These are phyloP conservation scores for Aspergillus coremiiformis DNA, from an alignment of 495 filamentous ascomycete genomes.

Conservation along the genomic window DNA sequence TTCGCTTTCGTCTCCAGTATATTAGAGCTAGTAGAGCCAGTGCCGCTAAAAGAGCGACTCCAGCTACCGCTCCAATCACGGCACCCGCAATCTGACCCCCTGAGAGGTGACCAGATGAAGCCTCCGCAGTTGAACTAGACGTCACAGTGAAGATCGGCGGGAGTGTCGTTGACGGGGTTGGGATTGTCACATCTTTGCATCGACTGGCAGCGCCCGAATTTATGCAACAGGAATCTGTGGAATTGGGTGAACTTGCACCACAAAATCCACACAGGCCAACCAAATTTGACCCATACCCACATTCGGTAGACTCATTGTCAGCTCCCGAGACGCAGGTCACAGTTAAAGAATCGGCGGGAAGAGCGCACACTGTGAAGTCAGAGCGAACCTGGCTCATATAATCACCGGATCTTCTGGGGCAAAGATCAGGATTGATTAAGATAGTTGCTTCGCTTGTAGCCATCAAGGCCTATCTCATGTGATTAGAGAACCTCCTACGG, in stretches of 20 bases:
- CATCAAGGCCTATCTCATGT: slow-evolving; percentile 57
- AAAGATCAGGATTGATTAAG: slow-evolving; percentile 64
- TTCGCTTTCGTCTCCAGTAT: slow-evolving; percentile 51
- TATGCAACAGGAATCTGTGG: slow-evolving; percentile 92
- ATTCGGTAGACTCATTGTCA: slow-evolving; percentile 78
- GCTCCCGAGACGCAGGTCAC: slow-evolving; percentile 66
- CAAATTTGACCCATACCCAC: slow-evolving; percentile 76
- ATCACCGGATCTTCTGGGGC: slow-evolving; percentile 52
- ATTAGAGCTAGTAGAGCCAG: slow-evolving; percentile 55
- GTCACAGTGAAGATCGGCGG: slow-evolving; percentile 55
- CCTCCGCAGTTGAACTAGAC: slow-evolving; percentile 34
- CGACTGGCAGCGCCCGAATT: slow-evolving; percentile 63
- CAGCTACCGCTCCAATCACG: slow-evolving; percentile 73
- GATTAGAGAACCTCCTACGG: slow-evolving; percentile 15
- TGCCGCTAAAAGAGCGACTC: slow-evolving; percentile 56
- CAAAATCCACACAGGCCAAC: slow-evolving; percentile 86
- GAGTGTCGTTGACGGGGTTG: slow-evolving; percentile 62
- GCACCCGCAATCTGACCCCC: slow-evolving; percentile 86
- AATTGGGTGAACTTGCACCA: slow-evolving; percentile 69
- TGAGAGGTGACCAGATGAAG: slow-evolving; percentile 48
- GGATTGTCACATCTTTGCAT: slow-evolving; percentile 68
- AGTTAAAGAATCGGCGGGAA: slow-evolving; percentile 70
- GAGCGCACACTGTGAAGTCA: slow-evolving; percentile 84
- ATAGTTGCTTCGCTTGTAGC: slow-evolving; percentile 85
- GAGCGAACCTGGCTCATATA: slow-evolving; percentile 75